phyloP scores from a whole-genome alignment of 2,329 filamentous ascomycete genomes.

The Fusarium sp. region DNA sequence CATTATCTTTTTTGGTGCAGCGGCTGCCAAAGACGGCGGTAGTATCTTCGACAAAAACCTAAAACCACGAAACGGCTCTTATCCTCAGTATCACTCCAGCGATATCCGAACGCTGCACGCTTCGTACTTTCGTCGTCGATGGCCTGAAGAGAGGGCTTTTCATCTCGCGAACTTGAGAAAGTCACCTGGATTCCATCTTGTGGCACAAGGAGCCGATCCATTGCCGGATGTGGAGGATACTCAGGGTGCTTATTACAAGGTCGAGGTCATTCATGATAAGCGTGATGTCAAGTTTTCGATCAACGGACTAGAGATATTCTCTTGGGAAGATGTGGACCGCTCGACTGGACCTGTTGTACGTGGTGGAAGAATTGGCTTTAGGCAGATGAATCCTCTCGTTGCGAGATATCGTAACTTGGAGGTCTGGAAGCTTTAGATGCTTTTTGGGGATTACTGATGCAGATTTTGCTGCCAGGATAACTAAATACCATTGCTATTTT shows the following conservation, averaged over 20 bases:
- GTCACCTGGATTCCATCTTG: constrained; percentile 42
- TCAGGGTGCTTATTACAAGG: constrained; percentile 36
- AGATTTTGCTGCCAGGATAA: too few relatives aligned
- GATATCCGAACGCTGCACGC: constrained; percentile 42
- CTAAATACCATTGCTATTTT: too few relatives aligned
- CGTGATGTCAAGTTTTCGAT: constrained; percentile 33
- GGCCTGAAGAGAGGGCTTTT: constrained; percentile 43
- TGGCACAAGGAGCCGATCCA: constrained; percentile 41
- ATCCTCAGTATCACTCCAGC: constrained; percentile 43
- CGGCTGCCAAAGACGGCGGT: constrained; percentile 26
- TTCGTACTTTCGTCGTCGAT: constrained; percentile 44
- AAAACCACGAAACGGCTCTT: constrained; percentile 38
- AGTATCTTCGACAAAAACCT: constrained; percentile 42
- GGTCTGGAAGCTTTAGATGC: constrained; percentile 36
- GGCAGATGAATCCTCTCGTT: constrained; percentile 42
- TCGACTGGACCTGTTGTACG: constrained; percentile 39
- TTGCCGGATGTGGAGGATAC: constrained; percentile 39
- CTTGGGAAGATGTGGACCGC: constrained; percentile 36
- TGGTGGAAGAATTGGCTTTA: constrained; percentile 37
- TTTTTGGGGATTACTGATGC: too few relatives aligned
- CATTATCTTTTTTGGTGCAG: constrained; percentile 44
- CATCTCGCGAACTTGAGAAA: constrained; percentile 43
- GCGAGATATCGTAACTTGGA: constrained; percentile 41
- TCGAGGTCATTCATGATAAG: constrained; percentile 43
- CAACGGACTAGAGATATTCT: constrained; percentile 32